phyloP scores from a whole-genome alignment of 2,329 filamentous ascomycete species.

The Trichophyton rubrum region DNA sequence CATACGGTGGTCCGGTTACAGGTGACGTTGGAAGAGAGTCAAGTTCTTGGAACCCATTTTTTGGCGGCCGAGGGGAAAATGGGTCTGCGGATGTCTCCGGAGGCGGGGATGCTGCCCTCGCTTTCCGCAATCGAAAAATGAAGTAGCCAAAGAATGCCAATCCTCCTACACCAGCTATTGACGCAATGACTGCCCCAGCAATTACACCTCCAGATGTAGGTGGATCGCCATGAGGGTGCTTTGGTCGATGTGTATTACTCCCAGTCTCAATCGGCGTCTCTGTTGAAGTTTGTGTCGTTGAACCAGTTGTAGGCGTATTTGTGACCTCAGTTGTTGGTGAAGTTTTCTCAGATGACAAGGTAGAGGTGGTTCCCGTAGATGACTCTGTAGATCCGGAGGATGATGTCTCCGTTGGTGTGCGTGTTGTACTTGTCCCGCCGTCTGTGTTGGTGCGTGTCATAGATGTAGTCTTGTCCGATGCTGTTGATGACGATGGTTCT shows the following conservation, averaged over 20 bases:
- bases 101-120: background rate
- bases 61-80: background rate
- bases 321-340: background rate
- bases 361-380: background rate
- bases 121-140: background rate
- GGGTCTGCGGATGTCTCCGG: background rate
- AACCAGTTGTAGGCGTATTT: background rate
- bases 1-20: background rate
- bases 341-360: background rate
- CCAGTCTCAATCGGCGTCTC: background rate
- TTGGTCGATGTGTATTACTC: background rate
- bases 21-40: background rate
- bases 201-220: background rate
- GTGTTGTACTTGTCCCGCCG: background rate
- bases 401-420: background rate
- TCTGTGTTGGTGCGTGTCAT: background rate
- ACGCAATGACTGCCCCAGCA: background rate
- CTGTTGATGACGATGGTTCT: background rate
- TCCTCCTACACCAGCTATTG: background rate
- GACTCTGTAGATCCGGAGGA: background rate
- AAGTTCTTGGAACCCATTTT: background rate
- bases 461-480: background rate
- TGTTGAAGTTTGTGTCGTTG: background rate
- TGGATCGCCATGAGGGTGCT: background rate
- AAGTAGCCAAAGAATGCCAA: background rate